Evolutionary conservation across 2,329 filamentous ascomycete genomes (phyloP), one percentile per base, ranked within the genome.

Genomic region (Aureobasidium lini): DNA sequence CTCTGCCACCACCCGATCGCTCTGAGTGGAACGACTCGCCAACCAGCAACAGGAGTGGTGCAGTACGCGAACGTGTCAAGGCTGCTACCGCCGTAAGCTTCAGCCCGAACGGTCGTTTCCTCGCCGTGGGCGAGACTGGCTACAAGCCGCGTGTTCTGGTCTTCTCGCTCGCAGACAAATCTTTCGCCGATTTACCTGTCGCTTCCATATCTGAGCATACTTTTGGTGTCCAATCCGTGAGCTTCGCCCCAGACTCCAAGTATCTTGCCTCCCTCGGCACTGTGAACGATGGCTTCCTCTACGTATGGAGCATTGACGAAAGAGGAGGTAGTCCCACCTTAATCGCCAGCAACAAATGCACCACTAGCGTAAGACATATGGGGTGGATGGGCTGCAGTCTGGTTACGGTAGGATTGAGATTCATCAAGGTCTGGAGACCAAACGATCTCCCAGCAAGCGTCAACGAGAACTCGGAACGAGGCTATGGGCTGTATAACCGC

Each of bases 51-150:
- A 90, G 86, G 71, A 90, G 87, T 11, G 93, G 90, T 87, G 91
- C 89, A 1, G 94, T 90, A 59, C 85, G 90, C 64, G 94, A 97
- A 72, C 85, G 91, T 65, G 92, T 97, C 70, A 97, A 97, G 75
- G 89, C 94, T 16, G 90, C 92, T 2, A 96, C 92, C 5, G 95
- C 92, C 68, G 82, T 99, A 29, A 87, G 90, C 23, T 81, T 99
- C 64, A 96, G 91, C 69, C 84, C 86, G 1, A 91, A 96, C 73
- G 92, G 89, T 34, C 88, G 84, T 66, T 95, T 88, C 70, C 79
- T 99, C 56, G 94, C 93, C 8, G 88, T 97, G 3, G 94, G 94
- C 67, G 94, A 99, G 62, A 95, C 92, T 3, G 94, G 94, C 23
- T 96, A 97, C 73, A 89, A 87, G 57, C 94, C 94, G 6, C 83